phyloP scores from a whole-genome alignment of 371 early-diverging fungal species.

The Mortierella sp. region DNA sequence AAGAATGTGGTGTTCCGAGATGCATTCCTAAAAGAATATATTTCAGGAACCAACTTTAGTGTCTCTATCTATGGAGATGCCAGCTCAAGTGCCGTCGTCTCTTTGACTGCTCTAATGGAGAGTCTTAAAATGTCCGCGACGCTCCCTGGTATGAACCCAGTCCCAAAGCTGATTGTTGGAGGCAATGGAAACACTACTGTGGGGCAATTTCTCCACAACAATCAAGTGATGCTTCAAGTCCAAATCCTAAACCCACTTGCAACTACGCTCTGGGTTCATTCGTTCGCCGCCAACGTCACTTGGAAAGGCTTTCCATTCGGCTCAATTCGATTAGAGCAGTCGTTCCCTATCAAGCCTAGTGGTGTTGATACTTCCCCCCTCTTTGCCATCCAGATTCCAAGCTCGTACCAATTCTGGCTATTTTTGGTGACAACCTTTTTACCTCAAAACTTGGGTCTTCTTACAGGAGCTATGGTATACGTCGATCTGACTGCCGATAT shows the following conservation, averaged over 20 bases:
- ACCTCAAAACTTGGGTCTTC: conserved; percentile 30
- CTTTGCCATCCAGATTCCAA: conserved; percentile 31
- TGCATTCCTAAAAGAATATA: conserved; percentile 31
- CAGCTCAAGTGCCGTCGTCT: conserved; percentile 27
- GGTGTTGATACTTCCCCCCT: conserved; percentile 25
- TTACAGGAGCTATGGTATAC: conserved; percentile 30
- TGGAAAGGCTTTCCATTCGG: conserved; percentile 35
- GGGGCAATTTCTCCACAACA: conserved; percentile 25
- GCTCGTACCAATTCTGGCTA: conserved; percentile 31
- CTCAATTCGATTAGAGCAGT: conserved; percentile 15
- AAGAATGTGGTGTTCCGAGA: conserved; percentile 24
- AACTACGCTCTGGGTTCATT: conserved; percentile 39
- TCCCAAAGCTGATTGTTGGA: conserved; percentile 27
- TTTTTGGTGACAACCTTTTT: conserved; percentile 35
- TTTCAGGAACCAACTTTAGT: conserved; percentile 23
- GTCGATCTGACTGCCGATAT: conserved; percentile 34
- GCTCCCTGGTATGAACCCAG: conserved; percentile 37
- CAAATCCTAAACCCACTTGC: conserved; percentile 43
- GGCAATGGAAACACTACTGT: conserved; percentile 34
- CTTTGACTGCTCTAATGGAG: conserved; percentile 24
- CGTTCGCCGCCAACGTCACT: conserved; percentile 16
- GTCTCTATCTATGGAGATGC: conserved; percentile 38
- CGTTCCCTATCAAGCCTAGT: conserved; percentile 32
- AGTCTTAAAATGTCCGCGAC: conserved; percentile 26
- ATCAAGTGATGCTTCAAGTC: conserved; percentile 32